Conservation (phyloP, 805 yeast species). For the Candida boleticola region DNA sequence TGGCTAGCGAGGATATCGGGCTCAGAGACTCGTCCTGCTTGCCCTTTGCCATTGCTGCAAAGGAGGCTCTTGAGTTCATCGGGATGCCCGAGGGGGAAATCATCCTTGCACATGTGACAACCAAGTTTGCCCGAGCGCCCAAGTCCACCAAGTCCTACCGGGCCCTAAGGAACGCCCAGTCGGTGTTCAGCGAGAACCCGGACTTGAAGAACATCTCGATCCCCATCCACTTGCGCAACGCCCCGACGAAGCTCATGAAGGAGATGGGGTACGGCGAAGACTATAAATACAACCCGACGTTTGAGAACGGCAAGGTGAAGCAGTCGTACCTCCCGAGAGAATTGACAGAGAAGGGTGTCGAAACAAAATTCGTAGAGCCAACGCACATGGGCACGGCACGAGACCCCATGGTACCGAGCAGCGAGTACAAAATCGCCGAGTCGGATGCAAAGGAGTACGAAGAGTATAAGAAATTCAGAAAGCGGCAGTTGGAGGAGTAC, state of each 20-base stretch:
- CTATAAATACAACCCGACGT: constrained; percentile 89
- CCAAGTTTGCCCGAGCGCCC: constrained; percentile 79
- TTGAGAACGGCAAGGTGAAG: constrained; percentile 61
- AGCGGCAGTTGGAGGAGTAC: constrained; percentile 2
- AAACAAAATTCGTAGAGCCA: constrained; percentile 50
- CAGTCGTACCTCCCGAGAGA: constrained; percentile 78
- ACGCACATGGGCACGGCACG: constrained; percentile 49
- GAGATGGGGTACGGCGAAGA: constrained; percentile 82
- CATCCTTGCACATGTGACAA: constrained; percentile 87
- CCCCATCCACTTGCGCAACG: constrained; percentile 86
- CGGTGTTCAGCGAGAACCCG: constrained; percentile 55
- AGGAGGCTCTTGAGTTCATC: constrained; percentile 81
- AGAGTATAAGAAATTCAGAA: constrained; percentile 14
- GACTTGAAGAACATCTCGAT: constrained; percentile 60
- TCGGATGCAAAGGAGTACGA: constrained; percentile 17
- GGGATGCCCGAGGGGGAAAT: constrained; percentile 96
- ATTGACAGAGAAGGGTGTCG: constrained; percentile 32
- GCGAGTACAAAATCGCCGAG: constrained; percentile 11
- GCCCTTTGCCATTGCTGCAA: constrained; percentile 83
- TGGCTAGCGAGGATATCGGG: constrained; percentile 95
- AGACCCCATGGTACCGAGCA: constrained; percentile 17
- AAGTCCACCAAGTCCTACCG: constrained; percentile 86
- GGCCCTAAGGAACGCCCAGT: constrained; percentile 70
- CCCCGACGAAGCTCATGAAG: constrained; percentile 89
- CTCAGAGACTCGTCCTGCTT: constrained; percentile 76